Base-by-base conservation (phyloP, 108 stramenopile species). In the Conticribra weissflogii region DNA sequence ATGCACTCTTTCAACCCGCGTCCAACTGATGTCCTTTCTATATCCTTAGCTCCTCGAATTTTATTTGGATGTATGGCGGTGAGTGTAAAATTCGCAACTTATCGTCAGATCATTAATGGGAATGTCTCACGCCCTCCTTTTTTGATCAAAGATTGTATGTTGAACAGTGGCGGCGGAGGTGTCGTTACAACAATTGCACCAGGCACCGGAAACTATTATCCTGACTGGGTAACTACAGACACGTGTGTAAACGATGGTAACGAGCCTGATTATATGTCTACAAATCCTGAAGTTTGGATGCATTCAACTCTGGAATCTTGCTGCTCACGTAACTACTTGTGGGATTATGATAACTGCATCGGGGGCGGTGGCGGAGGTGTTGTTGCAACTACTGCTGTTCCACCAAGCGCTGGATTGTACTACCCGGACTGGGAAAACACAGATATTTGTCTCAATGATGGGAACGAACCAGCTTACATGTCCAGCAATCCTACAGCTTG, bases 191-290 rank as follows among this genome's bases (percentile, higher is more conserved):
- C 36, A 41, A 41, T 12, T 9, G 12, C 36, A 41, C 5, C 36
- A 41, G 36, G 5, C 8, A 9, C 36, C 12, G 36, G 36, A n/a
- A 41, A 41, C 3, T 59, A 34, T 14, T 59, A 59, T 30, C 33
- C 36, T 2, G 59, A 59, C 23, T 59, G 59, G 59, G 24, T 34
- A n/a, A 24, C 32, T 4, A 41, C 36, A n/a, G 59, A 59, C 23
- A 59, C 36, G 19, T 59, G 59, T 7, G 44, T 44, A 22, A 59
- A 59, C 21, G 59, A 59, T 44, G 59, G 59, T 1, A 44, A 30
- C 36, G 59, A 32, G 19, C 59, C 59, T 1, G 36, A 59, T 3
- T 59, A 59, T 41, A 59, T 55, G 21, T 27, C 54, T 24, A 27
- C 3, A 3, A 25, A 28, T 55, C 24, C 21, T 55, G 3, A 3